These are phyloP conservation scores for Triangularia verruculosa DNA, from an alignment of 2,329 filamentous ascomycete genomes.

Conservation along the genomic window DNA sequence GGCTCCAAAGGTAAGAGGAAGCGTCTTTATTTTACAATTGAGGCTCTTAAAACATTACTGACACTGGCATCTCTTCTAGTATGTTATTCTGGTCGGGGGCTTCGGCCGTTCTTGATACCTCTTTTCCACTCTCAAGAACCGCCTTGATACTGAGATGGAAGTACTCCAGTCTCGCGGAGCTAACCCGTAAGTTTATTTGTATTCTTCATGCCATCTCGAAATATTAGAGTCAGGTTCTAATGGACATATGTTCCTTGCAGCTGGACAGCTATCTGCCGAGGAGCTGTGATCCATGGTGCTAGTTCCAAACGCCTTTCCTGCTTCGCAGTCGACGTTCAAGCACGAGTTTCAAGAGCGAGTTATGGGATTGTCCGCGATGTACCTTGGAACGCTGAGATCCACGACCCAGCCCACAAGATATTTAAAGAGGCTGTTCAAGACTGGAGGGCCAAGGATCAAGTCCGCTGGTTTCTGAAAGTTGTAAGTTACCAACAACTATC, in stretches of 20 bases:
- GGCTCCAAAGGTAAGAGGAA: conserved; percentile 30
- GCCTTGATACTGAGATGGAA: background rate
- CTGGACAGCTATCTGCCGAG: conserved; percentile 26
- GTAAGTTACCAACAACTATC: conserved; percentile 6
- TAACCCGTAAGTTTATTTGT: conserved; percentile 36
- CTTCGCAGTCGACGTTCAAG: conserved; percentile 3
- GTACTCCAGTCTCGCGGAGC: conserved; percentile 33
- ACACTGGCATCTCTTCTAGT: conserved; percentile 27
- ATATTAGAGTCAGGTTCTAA: too few relatives aligned
- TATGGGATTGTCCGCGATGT: conserved; percentile 10
- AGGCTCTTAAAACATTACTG: too few relatives aligned
- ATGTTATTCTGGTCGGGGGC: conserved; percentile 39
- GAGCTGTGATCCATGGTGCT: conserved; percentile 22
- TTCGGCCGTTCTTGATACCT: conserved; percentile 37
- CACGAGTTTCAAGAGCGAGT: conserved; percentile 19
- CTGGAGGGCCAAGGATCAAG: conserved; percentile 13
- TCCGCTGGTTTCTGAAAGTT: conserved; percentile 22
- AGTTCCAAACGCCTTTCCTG: background rate
- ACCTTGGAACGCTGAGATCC: conserved; percentile 7
- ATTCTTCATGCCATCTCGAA: too few relatives aligned
- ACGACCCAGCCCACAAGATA: conserved; percentile 8
- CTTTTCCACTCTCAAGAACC: conserved; percentile 17
- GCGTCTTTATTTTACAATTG: too few relatives aligned
- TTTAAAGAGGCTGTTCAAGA: background rate
- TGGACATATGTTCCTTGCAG: conserved; percentile 15